phyloP scores from a whole-genome alignment of 1,139 yeast genomes.

The Barnettozyma hawaiiensis region DNA sequence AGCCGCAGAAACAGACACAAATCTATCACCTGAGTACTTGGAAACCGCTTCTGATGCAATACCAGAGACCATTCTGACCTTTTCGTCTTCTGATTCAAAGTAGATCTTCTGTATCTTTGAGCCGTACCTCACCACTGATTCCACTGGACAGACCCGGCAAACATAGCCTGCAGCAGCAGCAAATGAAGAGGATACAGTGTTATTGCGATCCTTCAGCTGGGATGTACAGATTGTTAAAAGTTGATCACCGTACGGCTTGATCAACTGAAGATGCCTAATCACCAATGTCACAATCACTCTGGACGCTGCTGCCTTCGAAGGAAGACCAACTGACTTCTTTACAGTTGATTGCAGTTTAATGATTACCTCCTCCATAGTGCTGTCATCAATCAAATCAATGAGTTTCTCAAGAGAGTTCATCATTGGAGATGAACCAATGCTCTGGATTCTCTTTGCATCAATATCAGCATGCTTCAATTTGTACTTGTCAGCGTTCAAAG shows the following conservation, averaged over 20 bases:
- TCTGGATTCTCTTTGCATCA: conserved; percentile 71
- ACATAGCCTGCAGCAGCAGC: conserved; percentile 80
- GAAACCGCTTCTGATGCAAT: conserved; percentile 63
- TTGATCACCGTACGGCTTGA: conserved; percentile 57
- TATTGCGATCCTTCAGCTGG: conserved; percentile 67
- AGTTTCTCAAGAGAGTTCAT: conserved; percentile 81
- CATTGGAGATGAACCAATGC: conserved; percentile 77
- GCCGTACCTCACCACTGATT: conserved; percentile 50
- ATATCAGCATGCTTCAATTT: conserved; percentile 66
- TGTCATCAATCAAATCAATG: conserved; percentile 48
- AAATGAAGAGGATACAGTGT: conserved; percentile 66
- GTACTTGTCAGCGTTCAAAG: conserved; percentile 85
- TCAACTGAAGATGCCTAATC: conserved; percentile 47
- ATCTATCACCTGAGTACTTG: conserved; percentile 64
- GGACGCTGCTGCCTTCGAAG: conserved; percentile 88
- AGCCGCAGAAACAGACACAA: conserved; percentile 55
- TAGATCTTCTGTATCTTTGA: conserved; percentile 48
- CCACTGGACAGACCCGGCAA: conserved; percentile 57
- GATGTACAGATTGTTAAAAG: conserved; percentile 51
- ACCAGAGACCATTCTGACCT: conserved; percentile 49
- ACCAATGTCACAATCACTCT: conserved; percentile 63
- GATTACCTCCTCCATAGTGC: conserved; percentile 48
- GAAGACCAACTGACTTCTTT: conserved; percentile 75
- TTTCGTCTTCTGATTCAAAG: conserved; percentile 50
- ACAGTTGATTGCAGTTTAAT: conserved; percentile 40